These are phyloP conservation scores for Spergularia bocconei DNA, from an alignment of 148 eudicot species.

Conservation along the genomic window DNA sequence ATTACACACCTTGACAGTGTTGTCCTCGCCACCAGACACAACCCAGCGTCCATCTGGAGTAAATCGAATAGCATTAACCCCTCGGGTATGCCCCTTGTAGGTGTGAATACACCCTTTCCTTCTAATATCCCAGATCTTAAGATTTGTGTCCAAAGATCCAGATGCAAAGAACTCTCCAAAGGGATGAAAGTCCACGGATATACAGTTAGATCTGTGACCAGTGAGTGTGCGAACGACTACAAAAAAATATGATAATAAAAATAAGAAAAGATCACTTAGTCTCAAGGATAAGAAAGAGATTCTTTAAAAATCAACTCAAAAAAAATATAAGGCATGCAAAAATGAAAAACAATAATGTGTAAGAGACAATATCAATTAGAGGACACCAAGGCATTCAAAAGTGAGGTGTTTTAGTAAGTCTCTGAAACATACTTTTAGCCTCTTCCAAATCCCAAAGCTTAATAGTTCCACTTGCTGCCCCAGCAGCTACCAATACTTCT, in stretches of 20 bases:
- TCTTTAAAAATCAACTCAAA: not conserved
- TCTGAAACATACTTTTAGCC: constrained; percentile 74
- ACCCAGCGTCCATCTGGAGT: constrained; percentile 99
- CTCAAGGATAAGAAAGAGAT: not conserved
- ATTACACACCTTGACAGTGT: constrained; percentile 78
- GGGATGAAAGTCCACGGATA: constrained; percentile 97
- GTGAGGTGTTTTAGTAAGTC: not conserved
- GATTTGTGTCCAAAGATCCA: constrained; percentile 94
- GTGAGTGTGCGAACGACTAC: constrained; percentile 94
- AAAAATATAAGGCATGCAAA: not conserved
- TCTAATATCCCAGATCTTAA: constrained; percentile 99
- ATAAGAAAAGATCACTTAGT: not conserved
- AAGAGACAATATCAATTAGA: not conserved
- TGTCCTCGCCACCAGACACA: constrained; percentile 98
- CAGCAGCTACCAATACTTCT: constrained; percentile 94
- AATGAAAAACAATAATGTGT: not conserved
- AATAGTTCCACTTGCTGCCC: constrained; percentile 98
- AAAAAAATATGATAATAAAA: constrained; percentile 1
- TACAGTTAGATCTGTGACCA: constrained; percentile 96
- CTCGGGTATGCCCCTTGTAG: constrained; percentile 97
- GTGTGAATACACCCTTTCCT: constrained; percentile 95
- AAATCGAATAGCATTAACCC: constrained; percentile 90
- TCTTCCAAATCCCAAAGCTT: constrained; percentile 99
- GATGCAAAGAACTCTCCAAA: constrained; percentile 99
- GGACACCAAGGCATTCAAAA: constrained; percentile 6